Conservation (phyloP, 2,329 filamentous ascomycete species). For the Neodidymelliopsis sp. region DNA sequence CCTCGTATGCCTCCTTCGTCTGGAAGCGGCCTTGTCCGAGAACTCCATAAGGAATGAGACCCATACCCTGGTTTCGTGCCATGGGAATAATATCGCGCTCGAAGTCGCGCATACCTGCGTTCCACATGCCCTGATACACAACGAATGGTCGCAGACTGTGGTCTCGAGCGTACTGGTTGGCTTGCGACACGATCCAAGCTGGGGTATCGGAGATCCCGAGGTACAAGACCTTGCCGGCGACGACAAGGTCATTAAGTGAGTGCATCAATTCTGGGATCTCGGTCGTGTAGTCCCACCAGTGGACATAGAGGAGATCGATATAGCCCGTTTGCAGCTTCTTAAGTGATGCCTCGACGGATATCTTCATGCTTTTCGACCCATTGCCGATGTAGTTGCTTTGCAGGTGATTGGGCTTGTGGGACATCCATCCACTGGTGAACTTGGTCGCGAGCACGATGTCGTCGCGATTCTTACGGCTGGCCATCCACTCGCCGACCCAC, state of each 20-base stretch:
- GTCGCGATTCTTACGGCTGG: slow-evolving; percentile 46
- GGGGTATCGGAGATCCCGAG: slow-evolving; percentile 55
- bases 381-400: slow-evolving; percentile 28
- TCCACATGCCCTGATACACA: slow-evolving; percentile 54
- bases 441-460: slow-evolving; percentile 54
- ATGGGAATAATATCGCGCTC: slow-evolving; percentile 58
- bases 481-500: slow-evolving; percentile 57
- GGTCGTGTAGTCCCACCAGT: slow-evolving; percentile 54
- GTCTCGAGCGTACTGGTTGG: slow-evolving; percentile 49
- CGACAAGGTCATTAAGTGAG: slow-evolving; percentile 52
- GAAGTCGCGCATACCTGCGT: slow-evolving; percentile 52
- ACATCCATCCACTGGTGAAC: slow-evolving; percentile 38
- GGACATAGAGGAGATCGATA: slow-evolving; percentile 62
- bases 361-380: slow-evolving; percentile 26
- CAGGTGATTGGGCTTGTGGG: slow-evolving; percentile 6
- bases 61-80: slow-evolving; percentile 53
- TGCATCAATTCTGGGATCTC: slow-evolving; percentile 56
- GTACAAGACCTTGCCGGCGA: slow-evolving; percentile 54
- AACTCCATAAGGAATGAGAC: slow-evolving; percentile 63
- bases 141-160: slow-evolving; percentile 51
- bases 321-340: slow-evolving; percentile 63
- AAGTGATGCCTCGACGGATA: slow-evolving; percentile 22
- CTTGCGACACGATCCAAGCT: slow-evolving; percentile 48
- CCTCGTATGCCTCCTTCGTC: slow-evolving; percentile 43
- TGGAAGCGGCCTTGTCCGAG: slow-evolving; percentile 55